These are phyloP conservation scores for Bathelium albidoporum DNA, from an alignment of 495 filamentous ascomycete genomes.

Conservation along the genomic window DNA sequence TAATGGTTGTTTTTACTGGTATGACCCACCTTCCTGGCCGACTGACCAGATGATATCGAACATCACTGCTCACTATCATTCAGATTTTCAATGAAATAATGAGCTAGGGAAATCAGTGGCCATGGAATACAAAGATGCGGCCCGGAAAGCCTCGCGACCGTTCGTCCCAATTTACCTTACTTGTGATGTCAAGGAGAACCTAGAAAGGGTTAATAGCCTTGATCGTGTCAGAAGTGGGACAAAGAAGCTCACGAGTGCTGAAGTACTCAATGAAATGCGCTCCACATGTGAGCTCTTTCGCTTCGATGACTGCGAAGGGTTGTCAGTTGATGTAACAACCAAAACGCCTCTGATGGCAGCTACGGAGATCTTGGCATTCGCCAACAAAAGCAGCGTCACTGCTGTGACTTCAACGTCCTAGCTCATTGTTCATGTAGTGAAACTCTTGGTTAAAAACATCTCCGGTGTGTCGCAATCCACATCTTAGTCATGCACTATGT, in stretches of 20 bases:
- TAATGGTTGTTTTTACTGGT: not conserved
- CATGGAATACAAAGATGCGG: not conserved
- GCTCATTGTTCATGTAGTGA: not conserved
- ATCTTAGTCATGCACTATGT: not conserved
- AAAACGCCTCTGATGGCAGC: not conserved
- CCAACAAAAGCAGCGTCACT: not conserved
- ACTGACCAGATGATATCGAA: not conserved
- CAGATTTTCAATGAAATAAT: slow-evolving; percentile 1
- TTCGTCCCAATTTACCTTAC: not conserved
- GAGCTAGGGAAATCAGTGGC: not conserved
- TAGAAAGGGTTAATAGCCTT: not conserved
- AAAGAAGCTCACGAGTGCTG: not conserved
- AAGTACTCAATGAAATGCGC: not conserved
- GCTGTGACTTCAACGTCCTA: not conserved
- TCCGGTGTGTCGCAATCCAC: not conserved
- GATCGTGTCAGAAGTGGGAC: not conserved
- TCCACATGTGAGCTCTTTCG: not conserved
- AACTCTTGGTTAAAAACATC: not conserved
- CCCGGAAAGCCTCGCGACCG: not conserved
- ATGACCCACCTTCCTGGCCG: not conserved
- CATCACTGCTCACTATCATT: not conserved
- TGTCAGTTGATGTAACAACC: not conserved
- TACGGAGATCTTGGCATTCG: not conserved
- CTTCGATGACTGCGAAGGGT: not conserved
- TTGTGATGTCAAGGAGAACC: not conserved